These are phyloP conservation scores for Akanthomyces muscarius DNA, from an alignment of 2,329 filamentous ascomycete genomes.

Conservation along the genomic window DNA sequence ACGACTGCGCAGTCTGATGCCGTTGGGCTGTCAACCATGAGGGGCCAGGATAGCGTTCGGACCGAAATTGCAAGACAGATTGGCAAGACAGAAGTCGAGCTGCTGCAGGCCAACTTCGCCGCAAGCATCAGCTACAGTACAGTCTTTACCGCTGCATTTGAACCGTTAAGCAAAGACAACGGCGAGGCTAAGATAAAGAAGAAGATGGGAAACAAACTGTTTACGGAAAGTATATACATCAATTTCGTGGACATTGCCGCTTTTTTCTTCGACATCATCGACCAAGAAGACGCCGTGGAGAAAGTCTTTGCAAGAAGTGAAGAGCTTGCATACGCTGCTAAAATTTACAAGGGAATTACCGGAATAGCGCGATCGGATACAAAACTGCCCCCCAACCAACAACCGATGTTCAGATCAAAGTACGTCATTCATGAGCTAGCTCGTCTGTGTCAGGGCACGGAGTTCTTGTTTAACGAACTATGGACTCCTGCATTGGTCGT, in stretches of 20 bases:
- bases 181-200: constrained; percentile 66
- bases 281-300: constrained; percentile 72
- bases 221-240: constrained; percentile 58
- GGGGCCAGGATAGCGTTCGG: constrained; percentile 62
- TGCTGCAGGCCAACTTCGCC: constrained; percentile 67
- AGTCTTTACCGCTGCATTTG: constrained; percentile 47
- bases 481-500: constrained; percentile 75
- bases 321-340: constrained; percentile 55
- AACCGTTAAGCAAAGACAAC: constrained; percentile 39
- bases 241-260: constrained; percentile 76
- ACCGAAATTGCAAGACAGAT: constrained; percentile 57
- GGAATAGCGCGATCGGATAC: constrained; percentile 61
- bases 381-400: constrained; percentile 70
- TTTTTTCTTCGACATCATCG: constrained; percentile 70
- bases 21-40: constrained; percentile 77
- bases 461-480: constrained; percentile 59
- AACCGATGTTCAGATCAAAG: constrained; percentile 79
- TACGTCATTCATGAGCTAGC: constrained; percentile 72
- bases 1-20: constrained; percentile 70
- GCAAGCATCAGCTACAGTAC: constrained; percentile 81
- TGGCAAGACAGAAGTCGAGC: constrained; percentile 46
- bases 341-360: constrained; percentile 67
- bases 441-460: constrained; percentile 70
- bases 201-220: constrained; percentile 62
- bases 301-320: constrained; percentile 59